Conservation (phyloP, 352 stramenopile species). For the Thraustochytrium striatum region DNA sequence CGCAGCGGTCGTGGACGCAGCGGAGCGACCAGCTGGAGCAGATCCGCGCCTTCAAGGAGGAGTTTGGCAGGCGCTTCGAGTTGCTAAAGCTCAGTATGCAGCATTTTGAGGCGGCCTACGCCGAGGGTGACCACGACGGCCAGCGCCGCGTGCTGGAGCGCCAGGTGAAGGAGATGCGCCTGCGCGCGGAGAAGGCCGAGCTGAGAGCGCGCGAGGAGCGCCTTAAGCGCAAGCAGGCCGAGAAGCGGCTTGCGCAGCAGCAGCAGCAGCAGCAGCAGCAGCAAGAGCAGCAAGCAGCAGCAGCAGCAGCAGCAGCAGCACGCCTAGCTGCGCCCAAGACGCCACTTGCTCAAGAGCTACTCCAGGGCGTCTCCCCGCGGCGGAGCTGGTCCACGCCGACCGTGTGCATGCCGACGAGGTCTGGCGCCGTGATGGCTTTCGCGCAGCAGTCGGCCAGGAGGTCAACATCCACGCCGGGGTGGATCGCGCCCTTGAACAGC, state of each 20-base stretch:
- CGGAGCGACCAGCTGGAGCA: background rate
- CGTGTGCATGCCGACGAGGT: background rate
- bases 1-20: background rate
- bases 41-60: background rate
- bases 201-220: no score
- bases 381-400: background rate
- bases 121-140: conserved; percentile 7
- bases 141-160: background rate
- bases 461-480: background rate
- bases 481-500: background rate
- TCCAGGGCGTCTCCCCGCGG: background rate
- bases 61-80: conserved; percentile 19
- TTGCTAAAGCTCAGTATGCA: conserved; percentile 36
- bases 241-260: no score
- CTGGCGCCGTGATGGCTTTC: background rate
- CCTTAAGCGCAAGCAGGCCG: no score
- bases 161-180: background rate
- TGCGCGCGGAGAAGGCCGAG: no score
- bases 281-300: no score
- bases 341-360: background rate
- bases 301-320: no score
- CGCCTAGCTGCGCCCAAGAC: no score
- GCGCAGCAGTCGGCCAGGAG: background rate
- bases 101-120: conserved; percentile 25
- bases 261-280: no score